phyloP scores from a whole-genome alignment of 805 yeast species.

The Metschnikowia arizonensis region DNA sequence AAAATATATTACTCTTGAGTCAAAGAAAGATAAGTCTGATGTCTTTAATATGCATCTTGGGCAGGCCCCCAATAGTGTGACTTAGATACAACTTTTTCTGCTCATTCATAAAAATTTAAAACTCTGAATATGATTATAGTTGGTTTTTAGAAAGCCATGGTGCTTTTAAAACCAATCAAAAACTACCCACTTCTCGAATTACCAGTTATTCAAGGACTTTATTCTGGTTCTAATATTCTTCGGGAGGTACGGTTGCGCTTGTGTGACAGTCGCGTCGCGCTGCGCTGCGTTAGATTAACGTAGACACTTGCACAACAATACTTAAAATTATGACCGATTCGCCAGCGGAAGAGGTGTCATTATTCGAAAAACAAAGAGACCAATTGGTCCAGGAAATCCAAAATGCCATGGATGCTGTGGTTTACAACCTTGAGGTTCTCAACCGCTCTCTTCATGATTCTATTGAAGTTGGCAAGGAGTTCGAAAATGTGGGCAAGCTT shows the following conservation, averaged over 20 bases:
- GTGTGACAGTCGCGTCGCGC: slow-evolving; percentile 4
- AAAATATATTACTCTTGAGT: neutral
- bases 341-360: neutral
- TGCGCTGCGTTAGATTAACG: neutral
- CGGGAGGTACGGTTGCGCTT: slow-evolving; percentile 1
- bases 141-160: no score
- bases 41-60: neutral
- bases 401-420: slow-evolving; percentile 57
- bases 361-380: slow-evolving; percentile 58
- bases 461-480: slow-evolving; percentile 71
- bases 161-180: no score
- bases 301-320: neutral
- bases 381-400: slow-evolving; percentile 54
- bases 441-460: slow-evolving; percentile 65
- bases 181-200: no score
- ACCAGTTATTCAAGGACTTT: neutral
- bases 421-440: slow-evolving; percentile 58
- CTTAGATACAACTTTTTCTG: neutral
- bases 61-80: neutral
- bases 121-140: no score
- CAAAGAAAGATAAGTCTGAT: neutral
- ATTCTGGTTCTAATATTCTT: neutral
- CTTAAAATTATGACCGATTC: slow-evolving; percentile 1
- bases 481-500: slow-evolving; percentile 63
- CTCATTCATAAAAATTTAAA: neutral